These are phyloP conservation scores for Tetratostichococcus sp. DNA, from an alignment of 139 green algal genomes.

Conservation along the genomic window DNA sequence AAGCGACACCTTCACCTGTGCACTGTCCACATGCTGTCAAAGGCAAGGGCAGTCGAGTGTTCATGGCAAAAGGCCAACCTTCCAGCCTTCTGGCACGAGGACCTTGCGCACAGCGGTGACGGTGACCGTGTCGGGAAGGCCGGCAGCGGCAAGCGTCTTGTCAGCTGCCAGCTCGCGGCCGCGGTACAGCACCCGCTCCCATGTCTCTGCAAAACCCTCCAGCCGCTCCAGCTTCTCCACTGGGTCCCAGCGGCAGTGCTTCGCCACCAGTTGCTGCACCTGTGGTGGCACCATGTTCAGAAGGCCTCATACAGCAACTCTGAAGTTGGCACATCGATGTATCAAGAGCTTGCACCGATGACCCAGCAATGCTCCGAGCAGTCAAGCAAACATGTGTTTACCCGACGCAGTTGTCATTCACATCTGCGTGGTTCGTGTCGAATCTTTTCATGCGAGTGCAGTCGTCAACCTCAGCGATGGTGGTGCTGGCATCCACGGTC, in stretches of 20 bases:
- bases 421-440: no score
- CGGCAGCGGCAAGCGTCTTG: constrained; percentile 16
- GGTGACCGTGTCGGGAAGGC: constrained; percentile 8
- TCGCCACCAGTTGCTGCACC: not conserved
- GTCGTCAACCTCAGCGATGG: not conserved
- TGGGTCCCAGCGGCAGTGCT: constrained; percentile 16
- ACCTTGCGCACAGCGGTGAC: constrained; percentile 26
- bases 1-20: no score
- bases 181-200: constrained; percentile 34
- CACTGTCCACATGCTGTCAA: not conserved
- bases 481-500: not conserved
- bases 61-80: not conserved
- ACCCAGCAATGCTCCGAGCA: no score
- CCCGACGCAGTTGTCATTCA: no score
- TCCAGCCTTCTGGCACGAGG: constrained; percentile 27
- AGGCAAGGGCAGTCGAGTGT: not conserved
- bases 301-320: no score
- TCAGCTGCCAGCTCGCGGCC: constrained; percentile 22
- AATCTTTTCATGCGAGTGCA: no score
- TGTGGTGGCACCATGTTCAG: not conserved
- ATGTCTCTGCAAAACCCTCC: constrained; percentile 36
- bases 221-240: constrained; percentile 27
- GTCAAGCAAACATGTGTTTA: no score
- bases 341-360: no score
- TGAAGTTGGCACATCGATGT: no score